Conservation (phyloP, 2,329 filamentous ascomycete genomes). For the Clathrospora elynae region DNA sequence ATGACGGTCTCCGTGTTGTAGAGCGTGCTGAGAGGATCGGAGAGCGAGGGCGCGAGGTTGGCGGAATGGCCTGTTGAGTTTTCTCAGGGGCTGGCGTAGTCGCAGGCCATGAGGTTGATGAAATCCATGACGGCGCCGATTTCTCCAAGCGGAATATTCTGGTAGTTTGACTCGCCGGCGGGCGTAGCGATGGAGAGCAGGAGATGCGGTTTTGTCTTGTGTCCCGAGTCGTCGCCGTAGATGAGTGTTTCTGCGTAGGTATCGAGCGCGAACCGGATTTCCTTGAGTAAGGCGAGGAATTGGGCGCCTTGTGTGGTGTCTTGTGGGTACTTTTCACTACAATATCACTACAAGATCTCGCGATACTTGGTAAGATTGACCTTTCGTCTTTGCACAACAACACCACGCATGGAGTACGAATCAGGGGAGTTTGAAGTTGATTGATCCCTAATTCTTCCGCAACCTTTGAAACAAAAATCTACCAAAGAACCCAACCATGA, state of each 20-base stretch:
- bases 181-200: slow-evolving; percentile 54
- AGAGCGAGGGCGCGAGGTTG: slow-evolving; percentile 69
- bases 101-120: slow-evolving; percentile 59
- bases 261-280: slow-evolving; percentile 48
- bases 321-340: too few species aligned
- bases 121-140: slow-evolving; percentile 55
- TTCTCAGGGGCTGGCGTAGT: slow-evolving; percentile 79
- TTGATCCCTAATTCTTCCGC: too few species aligned
- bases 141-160: slow-evolving; percentile 48
- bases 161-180: slow-evolving; percentile 51
- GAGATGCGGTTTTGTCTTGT: slow-evolving; percentile 47
- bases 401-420: too few species aligned
- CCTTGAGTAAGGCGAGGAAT: slow-evolving; percentile 49
- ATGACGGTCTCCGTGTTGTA: slow-evolving; percentile 78
- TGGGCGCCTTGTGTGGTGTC: slow-evolving; percentile 52
- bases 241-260: slow-evolving; percentile 47
- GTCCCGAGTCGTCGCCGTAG: slow-evolving; percentile 13
- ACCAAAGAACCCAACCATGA: too few species aligned
- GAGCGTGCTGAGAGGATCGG: slow-evolving; percentile 69
- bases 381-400: too few species aligned
- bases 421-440: too few species aligned
- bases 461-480: too few species aligned
- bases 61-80: slow-evolving; percentile 73
- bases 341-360: too few species aligned
- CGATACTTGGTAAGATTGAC: too few species aligned